Base-by-base conservation (phyloP, 495 filamentous ascomycete genomes). In the Penicillium silybi region DNA sequence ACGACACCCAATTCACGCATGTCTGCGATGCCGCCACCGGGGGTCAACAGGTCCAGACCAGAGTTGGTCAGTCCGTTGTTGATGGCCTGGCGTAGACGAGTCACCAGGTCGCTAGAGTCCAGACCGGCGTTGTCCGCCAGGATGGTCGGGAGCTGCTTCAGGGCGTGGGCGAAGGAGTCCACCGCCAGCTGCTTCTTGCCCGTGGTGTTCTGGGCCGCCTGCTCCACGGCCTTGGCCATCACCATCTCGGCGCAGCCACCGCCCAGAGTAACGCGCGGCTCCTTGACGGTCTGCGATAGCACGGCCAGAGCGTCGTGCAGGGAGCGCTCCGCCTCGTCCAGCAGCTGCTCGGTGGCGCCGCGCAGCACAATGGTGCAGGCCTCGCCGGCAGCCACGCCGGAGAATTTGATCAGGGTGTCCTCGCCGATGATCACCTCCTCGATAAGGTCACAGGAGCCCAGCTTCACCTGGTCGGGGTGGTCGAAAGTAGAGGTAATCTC, bases 371-470 rank as follows among this genome's bases (percentile, higher is more conserved):
- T 92, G 10, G 93, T 98, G 75, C 93, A 98, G 34, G 93, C 93
- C 68, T 92, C 80, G 41, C 93, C 93, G 41, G 92, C 91, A 43
- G 91, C 90, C 23, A 96, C 92, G 18, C 93, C 93, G 4, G 93
- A 97, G 74, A 98, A 98, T 66, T 87, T 92, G 78, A 97, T 96
- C 39, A 98, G 71, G 2, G 89, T 95, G 59, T 98, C 93, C 71
- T 98, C 93, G 44, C 93, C 93, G 56, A 98, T 96, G 58, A 98
- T 92, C 17, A 98, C 85, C 72, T 98, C 93, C 71, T 98, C 95
- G 51, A 98, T 97, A 32, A 96, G 59, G 65, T 97, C 95, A 71
- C 92, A 97, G 45, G 89, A 85, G 13, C 93, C 93, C 25, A 98
- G 85, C 77, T 97, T 95, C 57, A 97, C 92, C 62, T 90, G 85